Evolutionary conservation across 441 rosid genomes (phyloP).

Genomic region (Euphorbia celastroides): DNA sequence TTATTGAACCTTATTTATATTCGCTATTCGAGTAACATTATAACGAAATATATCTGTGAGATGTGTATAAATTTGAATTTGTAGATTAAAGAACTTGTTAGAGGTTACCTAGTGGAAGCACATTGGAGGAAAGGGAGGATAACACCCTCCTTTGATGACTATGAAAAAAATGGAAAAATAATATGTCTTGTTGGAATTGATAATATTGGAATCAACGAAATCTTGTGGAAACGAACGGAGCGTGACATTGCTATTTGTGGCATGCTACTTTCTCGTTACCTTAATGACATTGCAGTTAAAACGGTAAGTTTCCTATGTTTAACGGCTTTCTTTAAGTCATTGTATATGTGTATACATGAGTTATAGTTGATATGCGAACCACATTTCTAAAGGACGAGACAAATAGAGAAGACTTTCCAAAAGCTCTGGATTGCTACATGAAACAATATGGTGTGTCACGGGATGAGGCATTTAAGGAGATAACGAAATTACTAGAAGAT

Average conservation of each 20-base stretch:
- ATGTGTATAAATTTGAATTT: not conserved
- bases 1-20: not conserved
- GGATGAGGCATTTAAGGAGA: not conserved
- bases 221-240: not conserved
- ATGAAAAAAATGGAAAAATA: not conserved
- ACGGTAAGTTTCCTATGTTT: not conserved
- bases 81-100: not conserved
- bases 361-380: not conserved
- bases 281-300: not conserved
- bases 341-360: not conserved
- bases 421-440: not conserved
- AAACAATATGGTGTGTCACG: not conserved
- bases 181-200: not conserved
- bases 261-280: not conserved
- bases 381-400: not conserved
- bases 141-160: not conserved
- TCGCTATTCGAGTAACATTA: no score
- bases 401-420: not conserved
- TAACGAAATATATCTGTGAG: no score
- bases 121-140: not conserved
- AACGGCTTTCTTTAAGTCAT: no score
- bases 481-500: not conserved
- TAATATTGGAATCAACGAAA: not conserved
- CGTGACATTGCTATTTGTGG: not conserved
- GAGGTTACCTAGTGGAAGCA: not conserved